These are phyloP conservation scores for Alternaria atra DNA, from an alignment of 2,329 filamentous ascomycete genomes.

Conservation along the genomic window DNA sequence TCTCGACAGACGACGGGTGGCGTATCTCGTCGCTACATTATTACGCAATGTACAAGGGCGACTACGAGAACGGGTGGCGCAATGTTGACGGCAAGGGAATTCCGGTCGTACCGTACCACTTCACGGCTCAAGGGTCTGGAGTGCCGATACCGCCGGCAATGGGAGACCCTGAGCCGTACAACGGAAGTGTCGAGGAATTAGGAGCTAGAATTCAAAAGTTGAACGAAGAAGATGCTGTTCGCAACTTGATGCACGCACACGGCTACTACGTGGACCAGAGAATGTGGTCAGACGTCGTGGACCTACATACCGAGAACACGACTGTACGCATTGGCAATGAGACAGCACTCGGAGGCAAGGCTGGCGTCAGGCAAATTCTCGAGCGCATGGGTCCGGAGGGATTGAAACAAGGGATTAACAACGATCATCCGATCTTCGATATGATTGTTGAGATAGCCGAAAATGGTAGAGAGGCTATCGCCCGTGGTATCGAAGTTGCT, in stretches of 20 bases:
- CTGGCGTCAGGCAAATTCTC: slow-evolving; percentile 23
- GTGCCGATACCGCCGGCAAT: slow-evolving; percentile 26
- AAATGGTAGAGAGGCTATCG: slow-evolving; percentile 26
- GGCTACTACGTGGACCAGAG: slow-evolving; percentile 37
- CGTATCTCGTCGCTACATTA: slow-evolving; percentile 30
- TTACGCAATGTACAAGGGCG: slow-evolving; percentile 32
- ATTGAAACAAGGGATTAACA: slow-evolving; percentile 33
- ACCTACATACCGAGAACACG: slow-evolving; percentile 27
- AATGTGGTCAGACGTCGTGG: slow-evolving; percentile 33
- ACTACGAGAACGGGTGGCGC: slow-evolving; percentile 31
- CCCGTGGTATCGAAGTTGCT: slow-evolving; percentile 33
- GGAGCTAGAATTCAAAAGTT: slow-evolving; percentile 23
- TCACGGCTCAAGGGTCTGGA: slow-evolving; percentile 30
- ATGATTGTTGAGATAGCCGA: slow-evolving; percentile 30
- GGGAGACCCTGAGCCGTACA: slow-evolving; percentile 16
- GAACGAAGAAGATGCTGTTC: slow-evolving; percentile 37
- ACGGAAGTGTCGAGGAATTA: slow-evolving; percentile 13
- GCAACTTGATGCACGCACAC: slow-evolving; percentile 36
- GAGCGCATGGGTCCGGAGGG: slow-evolving; percentile 35
- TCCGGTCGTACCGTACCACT: slow-evolving; percentile 35
- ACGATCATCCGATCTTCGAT: slow-evolving; percentile 38
- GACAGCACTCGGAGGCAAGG: slow-evolving; percentile 18
- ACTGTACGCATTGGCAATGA: slow-evolving; percentile 17
- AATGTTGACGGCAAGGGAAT: slow-evolving; percentile 27
- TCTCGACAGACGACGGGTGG: slow-evolving; percentile 22